Evolutionary conservation across 116 monocot species (phyloP).

Genomic region (Zostera marina): DNA sequence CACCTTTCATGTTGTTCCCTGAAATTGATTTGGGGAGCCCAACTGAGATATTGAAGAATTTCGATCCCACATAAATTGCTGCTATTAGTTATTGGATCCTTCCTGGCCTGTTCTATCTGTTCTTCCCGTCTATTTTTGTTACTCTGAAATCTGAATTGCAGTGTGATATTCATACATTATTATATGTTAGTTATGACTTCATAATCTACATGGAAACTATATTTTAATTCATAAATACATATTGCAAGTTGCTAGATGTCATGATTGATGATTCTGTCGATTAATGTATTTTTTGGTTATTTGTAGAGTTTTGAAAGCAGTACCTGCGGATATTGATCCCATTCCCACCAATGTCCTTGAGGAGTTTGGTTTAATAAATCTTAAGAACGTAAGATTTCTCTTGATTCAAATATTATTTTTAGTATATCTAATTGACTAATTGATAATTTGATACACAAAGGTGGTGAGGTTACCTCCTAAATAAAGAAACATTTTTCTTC

Average conservation of each 20-base stretch:
- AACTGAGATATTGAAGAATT: conserved; percentile 62
- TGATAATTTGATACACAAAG: too few species aligned
- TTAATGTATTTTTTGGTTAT: conserved; percentile 2
- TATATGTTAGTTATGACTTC: too few species aligned
- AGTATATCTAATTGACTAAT: too few species aligned
- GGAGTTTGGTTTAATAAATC: conserved; percentile 67
- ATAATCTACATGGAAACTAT: not conserved
- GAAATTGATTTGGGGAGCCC: conserved; percentile 52
- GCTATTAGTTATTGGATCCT: too few species aligned
- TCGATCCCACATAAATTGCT: too few species aligned
- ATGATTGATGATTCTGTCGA: not conserved
- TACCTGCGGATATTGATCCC: conserved; percentile 71
- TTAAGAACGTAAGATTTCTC: conserved; percentile 54
- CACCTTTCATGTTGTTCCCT: conserved; percentile 44
- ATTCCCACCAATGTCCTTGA: conserved; percentile 50
- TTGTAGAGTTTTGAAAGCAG: conserved; percentile 49
- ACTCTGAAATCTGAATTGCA: too few species aligned
- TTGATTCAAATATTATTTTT: not conserved
- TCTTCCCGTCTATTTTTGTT: too few species aligned
- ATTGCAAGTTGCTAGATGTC: not conserved
- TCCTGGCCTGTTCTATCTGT: too few species aligned
- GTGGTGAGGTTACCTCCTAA: too few species aligned
- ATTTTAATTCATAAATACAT: not conserved
- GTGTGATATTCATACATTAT: too few species aligned
- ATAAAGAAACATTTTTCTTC: too few species aligned